Conservation (phyloP, 2,329 filamentous ascomycete genomes). For the Ascomycota sp. region DNA sequence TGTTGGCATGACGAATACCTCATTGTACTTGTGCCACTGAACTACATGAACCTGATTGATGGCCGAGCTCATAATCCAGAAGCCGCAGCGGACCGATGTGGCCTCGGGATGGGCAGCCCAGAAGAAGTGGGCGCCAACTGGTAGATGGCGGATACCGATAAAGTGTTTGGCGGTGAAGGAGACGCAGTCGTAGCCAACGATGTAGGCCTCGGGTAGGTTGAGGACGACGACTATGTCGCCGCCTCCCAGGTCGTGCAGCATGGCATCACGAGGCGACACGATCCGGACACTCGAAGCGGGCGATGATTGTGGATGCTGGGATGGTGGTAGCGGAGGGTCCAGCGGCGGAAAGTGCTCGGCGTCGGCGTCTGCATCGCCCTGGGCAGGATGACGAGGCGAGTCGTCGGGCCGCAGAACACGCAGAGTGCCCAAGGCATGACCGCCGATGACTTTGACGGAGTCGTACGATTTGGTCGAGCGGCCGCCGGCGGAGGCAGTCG, state of each 20-base stretch:
- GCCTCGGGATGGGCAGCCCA: conserved; percentile 30
- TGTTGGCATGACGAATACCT: conserved; percentile 27
- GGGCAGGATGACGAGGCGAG: background rate
- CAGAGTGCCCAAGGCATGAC: conserved; percentile 20
- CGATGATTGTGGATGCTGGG: background rate
- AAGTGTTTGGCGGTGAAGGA: conserved; percentile 26
- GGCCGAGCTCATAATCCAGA: conserved; percentile 27
- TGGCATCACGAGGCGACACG: conserved; percentile 2
- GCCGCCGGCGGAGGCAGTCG: conserved; percentile 6
- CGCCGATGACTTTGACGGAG: conserved; percentile 17
- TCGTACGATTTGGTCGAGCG: conserved; percentile 14
- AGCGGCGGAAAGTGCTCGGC: conserved; percentile 8
- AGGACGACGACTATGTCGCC: conserved; percentile 25
- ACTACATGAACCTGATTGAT: conserved; percentile 19
- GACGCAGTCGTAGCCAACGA: conserved; percentile 29
- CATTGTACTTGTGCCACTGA: conserved; percentile 33
- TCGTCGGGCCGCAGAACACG: conserved; percentile 13
- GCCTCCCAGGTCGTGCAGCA: conserved; percentile 12
- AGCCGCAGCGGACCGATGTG: conserved; percentile 29
- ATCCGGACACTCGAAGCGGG: no score
- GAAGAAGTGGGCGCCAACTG: conserved; percentile 33
- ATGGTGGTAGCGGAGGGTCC: conserved; percentile 6
- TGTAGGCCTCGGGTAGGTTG: conserved; percentile 26
- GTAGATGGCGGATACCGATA: conserved; percentile 30
- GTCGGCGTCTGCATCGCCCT: conserved; percentile 5